A percentile compares a stretch with the other conserved stretches of the same genome.
Evolutionary conservation across 2,329 filamentous ascomycete species (phyloP).

Genomic region (Colletotrichum sp.): DNA sequence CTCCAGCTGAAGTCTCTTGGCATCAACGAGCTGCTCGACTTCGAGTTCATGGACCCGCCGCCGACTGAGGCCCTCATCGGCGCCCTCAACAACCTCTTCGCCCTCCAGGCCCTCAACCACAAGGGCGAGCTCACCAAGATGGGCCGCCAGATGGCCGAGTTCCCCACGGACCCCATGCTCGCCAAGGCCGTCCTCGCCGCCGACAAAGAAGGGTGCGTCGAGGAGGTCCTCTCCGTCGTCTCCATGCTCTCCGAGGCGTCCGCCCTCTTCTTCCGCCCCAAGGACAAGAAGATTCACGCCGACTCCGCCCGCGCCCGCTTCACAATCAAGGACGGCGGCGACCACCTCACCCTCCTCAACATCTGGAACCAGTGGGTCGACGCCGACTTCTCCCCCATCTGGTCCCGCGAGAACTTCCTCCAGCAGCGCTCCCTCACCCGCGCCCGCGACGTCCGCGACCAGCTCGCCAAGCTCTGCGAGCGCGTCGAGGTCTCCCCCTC

Average conservation of each 20-base stretch:
- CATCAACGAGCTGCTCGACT: conserved; percentile 90
- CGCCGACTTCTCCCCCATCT: conserved; percentile 84
- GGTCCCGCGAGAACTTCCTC: conserved; percentile 91
- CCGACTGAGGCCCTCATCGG: conserved; percentile 88
- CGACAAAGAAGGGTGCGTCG: conserved; percentile 89
- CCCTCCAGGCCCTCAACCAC: conserved; percentile 86
- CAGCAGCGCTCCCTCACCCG: conserved; percentile 90
- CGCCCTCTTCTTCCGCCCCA: conserved; percentile 90
- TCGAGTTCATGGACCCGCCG: conserved; percentile 96
- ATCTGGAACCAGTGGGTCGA: conserved; percentile 97
- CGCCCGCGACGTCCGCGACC: conserved; percentile 89
- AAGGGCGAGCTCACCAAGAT: conserved; percentile 88
- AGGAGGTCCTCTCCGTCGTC: conserved; percentile 92
- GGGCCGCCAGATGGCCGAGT: conserved; percentile 93
- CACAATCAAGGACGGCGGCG: conserved; percentile 88
- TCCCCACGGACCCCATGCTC: conserved; percentile 91
- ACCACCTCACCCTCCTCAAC: conserved; percentile 87
- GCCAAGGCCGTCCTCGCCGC: conserved; percentile 88
- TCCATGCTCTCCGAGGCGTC: conserved; percentile 90
- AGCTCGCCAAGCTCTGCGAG: conserved; percentile 90
- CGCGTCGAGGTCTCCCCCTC: conserved; percentile 83
- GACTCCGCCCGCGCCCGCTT: conserved; percentile 90
- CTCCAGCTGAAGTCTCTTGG: conserved; percentile 87
- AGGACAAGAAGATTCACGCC: conserved; percentile 96
- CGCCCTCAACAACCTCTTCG: conserved; percentile 89